Base-by-base conservation (phyloP, 495 filamentous ascomycete species). In the Xylaria bambusicola region DNA sequence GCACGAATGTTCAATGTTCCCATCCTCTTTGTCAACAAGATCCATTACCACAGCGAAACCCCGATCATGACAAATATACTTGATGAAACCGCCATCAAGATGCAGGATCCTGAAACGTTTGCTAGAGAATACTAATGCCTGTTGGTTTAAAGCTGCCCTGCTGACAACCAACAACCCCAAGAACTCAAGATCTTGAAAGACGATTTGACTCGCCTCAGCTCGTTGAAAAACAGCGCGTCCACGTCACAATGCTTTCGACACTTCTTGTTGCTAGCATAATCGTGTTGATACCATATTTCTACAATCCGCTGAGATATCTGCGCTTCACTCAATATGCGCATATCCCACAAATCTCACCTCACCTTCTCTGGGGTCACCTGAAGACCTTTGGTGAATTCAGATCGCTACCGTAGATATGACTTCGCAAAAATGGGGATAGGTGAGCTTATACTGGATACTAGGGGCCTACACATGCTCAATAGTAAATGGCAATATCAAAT, bases 401-500 rank as follows among this genome's bases (percentile, higher is more conserved):
- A 65, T 8, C 46, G 62, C 18, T 71, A 74, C 52, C 47, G 78
- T 12, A 63, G 66, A 12, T 80, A 73, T 56, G 72, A 79, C 26
- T 78, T 79, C 61, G 52, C 52, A 35, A 82, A 81, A 62, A 69
- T 75, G 0, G 81, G 80, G 2, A 54, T 75, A 12, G 79, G 80
- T 3, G 74, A 77, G 65, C 41, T 68, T 0, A 26, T 7, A 1
- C 6, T 62, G 24, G 58, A 67, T 52, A 55, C 44, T 23, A 42
- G 52, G 20, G 46, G 56, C 8, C 45, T 42, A 47, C 69, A 68
- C 1, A 58, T 69, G 1, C 5, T 77, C 46, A 66, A 75, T 51
- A 84, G 52, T 80, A 41, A 41, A 42, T 75, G 76, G 6, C 68
- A 72, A 57, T 79, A 75, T 62, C 64, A 72, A 62, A 71, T 73